These are phyloP conservation scores for Panicum miliaceum DNA, from an alignment of 176 grass and related monocot genomes.

Conservation along the genomic window DNA sequence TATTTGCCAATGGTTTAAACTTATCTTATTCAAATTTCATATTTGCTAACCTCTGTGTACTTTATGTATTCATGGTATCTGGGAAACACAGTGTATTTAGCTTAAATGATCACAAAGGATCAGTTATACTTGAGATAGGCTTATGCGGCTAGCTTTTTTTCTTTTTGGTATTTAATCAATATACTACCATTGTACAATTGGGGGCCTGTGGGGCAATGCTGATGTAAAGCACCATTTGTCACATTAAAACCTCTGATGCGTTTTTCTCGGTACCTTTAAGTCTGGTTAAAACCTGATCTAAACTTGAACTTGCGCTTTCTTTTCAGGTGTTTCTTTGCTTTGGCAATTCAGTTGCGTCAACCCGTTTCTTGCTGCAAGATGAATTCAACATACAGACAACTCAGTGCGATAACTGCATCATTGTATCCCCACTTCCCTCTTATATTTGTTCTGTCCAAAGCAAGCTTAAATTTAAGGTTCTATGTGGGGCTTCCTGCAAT, in stretches of 20 bases:
- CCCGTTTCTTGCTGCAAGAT: constrained; percentile 98
- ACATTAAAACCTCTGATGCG: neutral
- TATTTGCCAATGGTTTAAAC: constrained; percentile 6
- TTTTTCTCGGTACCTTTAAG: neutral
- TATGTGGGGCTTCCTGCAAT: constrained; percentile 69
- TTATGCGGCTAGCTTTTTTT: neutral
- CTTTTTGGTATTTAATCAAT: constrained; percentile 6
- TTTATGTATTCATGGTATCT: constrained; percentile 18
- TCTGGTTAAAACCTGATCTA: neutral
- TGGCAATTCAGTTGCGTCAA: constrained; percentile 95
- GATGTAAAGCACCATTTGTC: neutral
- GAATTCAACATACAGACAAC: constrained; percentile 99
- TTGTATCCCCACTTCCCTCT: constrained; percentile 50
- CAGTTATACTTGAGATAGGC: neutral
- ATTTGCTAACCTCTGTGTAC: neutral
- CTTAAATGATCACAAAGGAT: neutral
- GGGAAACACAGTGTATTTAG: neutral
- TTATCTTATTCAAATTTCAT: constrained; percentile 5
- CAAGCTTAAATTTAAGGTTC: constrained; percentile 4
- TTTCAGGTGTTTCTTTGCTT: constrained; percentile 92
- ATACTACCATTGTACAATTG: neutral
- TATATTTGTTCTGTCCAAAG: constrained; percentile 29
- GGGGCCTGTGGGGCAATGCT: neutral
- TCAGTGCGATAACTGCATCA: constrained; percentile 98
- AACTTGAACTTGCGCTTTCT: constrained; percentile 16